Evolutionary conservation across 2,329 filamentous ascomycete species (phyloP), one percentile per base, ranked within the genome.

Genomic region (Ceratocystis variospora): DNA sequence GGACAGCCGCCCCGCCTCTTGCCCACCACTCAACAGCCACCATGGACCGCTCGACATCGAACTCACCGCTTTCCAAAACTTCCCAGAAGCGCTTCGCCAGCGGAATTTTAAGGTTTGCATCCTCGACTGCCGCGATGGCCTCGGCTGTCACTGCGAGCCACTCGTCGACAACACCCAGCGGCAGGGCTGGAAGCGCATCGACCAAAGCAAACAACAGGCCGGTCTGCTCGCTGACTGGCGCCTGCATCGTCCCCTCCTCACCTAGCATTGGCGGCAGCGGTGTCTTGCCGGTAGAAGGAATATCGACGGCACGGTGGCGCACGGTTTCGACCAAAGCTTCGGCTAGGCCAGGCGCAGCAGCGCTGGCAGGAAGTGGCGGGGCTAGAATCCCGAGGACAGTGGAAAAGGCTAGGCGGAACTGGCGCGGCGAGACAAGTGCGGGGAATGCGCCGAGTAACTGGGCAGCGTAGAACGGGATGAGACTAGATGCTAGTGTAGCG

Each of bases 401-500:
- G 73, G 87, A 89, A 79, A 96, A 92, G 10, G 91, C 92, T 8
- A 96, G 80, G 37, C 91, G 84, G 78, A 96, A 96, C 73, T 96
- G 92, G 17, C 91, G 85, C 0, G 89, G 81, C 0, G 89, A 92
- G 22, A 96, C 84, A 67, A 87, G 87, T 1, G 79, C 74, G 0
- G 92, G 91, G 74, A 96, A 96, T 0, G 90, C 86, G 22, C 82
- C 79, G 72, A 96, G 89, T 0, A 96, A 80, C 15, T 87, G 85
- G 71, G 92, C 87, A 69, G 95, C 85, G 75, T 96, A 96, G 72
- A 89, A 89, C 0, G 90, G 89, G 1, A 92, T 80, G 65, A 94
- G 83, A 69, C 83, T 81, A 7, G 85, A 81, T 17, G 89, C 86
- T 25, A 95, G 77, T 17, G 83, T 76, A 19, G 87, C 84, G 71